Conservation (phyloP, 2,329 filamentous ascomycete genomes). For the Venturia carpophila region DNA sequence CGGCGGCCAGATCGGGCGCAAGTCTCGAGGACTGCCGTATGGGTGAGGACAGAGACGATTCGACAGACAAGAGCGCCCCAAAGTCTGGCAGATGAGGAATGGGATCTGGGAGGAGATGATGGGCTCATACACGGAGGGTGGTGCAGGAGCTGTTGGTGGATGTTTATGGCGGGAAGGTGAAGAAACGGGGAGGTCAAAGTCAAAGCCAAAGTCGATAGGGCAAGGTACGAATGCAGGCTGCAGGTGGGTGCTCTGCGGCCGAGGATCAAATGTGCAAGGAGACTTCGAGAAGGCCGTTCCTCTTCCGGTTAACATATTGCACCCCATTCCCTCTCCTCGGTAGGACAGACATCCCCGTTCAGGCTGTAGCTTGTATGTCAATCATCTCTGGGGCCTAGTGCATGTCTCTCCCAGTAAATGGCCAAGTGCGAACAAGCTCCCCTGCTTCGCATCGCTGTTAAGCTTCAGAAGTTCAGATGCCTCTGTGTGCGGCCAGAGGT, state of each 20-base stretch:
- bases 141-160: conserved; percentile 7
- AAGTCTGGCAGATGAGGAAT: background rate
- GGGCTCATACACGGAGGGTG: background rate
- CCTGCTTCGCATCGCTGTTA: background rate
- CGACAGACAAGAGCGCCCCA: background rate
- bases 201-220: background rate
- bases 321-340: background rate
- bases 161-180: background rate
- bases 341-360: background rate
- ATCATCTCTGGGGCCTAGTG: background rate
- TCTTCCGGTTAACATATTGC: background rate
- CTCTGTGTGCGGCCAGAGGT: too few relatives aligned
- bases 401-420: background rate
- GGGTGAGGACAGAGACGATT: background rate
- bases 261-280: background rate
- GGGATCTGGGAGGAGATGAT: background rate
- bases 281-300: background rate
- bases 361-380: conserved; percentile 7
- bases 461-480: background rate
- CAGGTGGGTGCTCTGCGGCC: background rate
- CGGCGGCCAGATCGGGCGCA: background rate
- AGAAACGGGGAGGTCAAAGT: background rate
- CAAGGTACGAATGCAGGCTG: background rate
- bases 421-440: background rate
- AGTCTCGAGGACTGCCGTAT: background rate